Evolutionary conservation across 2,329 filamentous ascomycete genomes (phyloP).

Genomic region (Neonectria sp.): DNA sequence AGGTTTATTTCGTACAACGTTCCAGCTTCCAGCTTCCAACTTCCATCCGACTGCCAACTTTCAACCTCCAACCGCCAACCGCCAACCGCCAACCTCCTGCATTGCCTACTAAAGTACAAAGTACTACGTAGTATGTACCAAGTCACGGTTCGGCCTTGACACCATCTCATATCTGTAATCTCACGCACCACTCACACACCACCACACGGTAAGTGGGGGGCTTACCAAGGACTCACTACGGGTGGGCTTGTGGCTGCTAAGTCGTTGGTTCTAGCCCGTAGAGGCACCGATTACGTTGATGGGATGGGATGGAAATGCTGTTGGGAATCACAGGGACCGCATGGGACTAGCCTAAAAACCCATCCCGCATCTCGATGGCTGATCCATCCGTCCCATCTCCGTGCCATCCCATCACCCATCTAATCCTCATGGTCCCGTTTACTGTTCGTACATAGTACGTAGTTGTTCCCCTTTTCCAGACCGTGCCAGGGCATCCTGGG

Average conservation of each 20-base stretch:
- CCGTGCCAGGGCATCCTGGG: conserved; percentile 22
- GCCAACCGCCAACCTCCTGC: not conserved
- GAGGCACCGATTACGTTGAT: conserved; percentile 2
- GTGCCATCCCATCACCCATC: conserved; percentile 16
- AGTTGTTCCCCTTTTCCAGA: conserved; percentile 8
- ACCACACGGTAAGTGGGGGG: conserved; percentile 26
- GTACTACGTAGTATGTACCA: conserved; percentile 2
- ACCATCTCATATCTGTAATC: not conserved
- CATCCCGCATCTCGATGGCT: conserved; percentile 25
- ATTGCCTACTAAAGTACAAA: not conserved
- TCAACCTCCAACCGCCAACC: conserved; percentile 5
- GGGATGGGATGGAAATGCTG: conserved; percentile 15
- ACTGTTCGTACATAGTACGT: not conserved
- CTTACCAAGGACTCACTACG: conserved; percentile 1
- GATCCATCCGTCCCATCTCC: conserved; percentile 5
- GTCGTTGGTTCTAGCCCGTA: conserved; percentile 10
- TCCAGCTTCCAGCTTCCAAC: conserved; percentile 7
- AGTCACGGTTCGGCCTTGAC: not conserved
- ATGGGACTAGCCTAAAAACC: conserved; percentile 14
- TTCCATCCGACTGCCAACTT: conserved; percentile 3
- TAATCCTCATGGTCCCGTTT: not conserved
- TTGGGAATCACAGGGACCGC: conserved; percentile 3
- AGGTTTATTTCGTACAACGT: not conserved
- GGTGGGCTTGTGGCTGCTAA: conserved; percentile 10
- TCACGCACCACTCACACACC: conserved; percentile 13